These are phyloP conservation scores for Boletus reticuloceps DNA, from an alignment of 768 basidiomycete species.

Conservation along the genomic window DNA sequence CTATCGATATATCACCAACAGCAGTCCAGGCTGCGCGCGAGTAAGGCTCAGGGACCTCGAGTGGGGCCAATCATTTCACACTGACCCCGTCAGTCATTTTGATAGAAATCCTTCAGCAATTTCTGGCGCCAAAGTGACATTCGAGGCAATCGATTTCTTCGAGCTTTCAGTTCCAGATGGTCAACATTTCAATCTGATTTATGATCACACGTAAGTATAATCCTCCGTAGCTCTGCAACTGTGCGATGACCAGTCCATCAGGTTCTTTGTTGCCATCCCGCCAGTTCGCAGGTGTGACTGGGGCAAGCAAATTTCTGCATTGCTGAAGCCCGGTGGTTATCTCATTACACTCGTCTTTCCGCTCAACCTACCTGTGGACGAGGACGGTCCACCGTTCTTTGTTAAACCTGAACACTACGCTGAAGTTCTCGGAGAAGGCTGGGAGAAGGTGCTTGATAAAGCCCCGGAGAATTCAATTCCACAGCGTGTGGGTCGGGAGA, in stretches of 20 bases:
- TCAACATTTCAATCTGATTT: conserved; percentile 17
- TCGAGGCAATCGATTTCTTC: conserved; percentile 22
- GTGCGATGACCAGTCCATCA: not conserved
- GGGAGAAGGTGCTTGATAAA: conserved; percentile 54
- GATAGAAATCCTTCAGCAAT: not conserved
- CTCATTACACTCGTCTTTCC: conserved; percentile 63
- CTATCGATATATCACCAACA: conserved; percentile 18
- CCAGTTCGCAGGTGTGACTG: conserved; percentile 51
- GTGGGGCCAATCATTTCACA: not conserved
- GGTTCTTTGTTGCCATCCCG: conserved; percentile 67
- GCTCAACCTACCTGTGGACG: conserved; percentile 40
- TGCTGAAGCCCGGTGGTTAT: conserved; percentile 61
- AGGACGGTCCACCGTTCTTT: conserved; percentile 63
- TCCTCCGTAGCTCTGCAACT: not conserved
- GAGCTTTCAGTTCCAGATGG: conserved; percentile 11
- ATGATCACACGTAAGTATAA: conserved; percentile 12
- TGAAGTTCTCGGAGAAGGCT: conserved; percentile 46
- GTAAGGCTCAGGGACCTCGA: conserved; percentile 5
- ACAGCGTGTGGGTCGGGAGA: conserved; percentile 47
- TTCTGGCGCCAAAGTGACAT: conserved; percentile 7
- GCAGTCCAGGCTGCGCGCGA: conserved; percentile 19
- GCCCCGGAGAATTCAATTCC: conserved; percentile 44
- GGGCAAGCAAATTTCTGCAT: conserved; percentile 53
- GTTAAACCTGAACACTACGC: conserved; percentile 57
- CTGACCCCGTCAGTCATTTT: conserved; percentile 5